Base-by-base conservation (phyloP, 2,329 filamentous ascomycete species). In the Sordariomycetes sp. region DNA sequence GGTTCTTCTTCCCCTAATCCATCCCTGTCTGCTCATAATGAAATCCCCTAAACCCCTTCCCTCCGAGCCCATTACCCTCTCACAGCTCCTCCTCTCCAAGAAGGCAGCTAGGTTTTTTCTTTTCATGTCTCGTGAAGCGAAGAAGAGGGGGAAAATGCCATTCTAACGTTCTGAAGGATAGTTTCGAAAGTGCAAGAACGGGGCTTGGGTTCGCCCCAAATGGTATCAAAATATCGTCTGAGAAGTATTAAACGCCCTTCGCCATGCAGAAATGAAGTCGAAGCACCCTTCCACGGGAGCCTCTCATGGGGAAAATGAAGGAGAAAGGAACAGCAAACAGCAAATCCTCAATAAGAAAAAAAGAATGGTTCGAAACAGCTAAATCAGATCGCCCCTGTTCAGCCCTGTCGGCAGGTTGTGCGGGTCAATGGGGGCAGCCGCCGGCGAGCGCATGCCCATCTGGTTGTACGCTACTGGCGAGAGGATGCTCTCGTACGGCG, bases 381-480 rank as follows among this genome's bases (percentile, higher is more conserved):
- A 83, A 62, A 83, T 78, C 78, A 84, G 78, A 69, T 83, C 79
- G 66, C 74, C 80, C 58, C 71, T 71, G 62, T 79, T 74, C 40
- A 83, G 67, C 0, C 80, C 80, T 14, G 78, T 83, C 34, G 76
- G 74, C 20, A 58, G 57, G 24, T 53, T 46, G n/a, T 37, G 28
- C 6, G 51, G 57, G 24, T 58, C 51, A 28, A 58, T 54, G 14
- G 53, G 34, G 3, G 32, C 34, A 8, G 46, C 6, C 25, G 51
- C 24, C 24, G 68, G 69, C 8, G 69, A 71, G 54, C 67, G 67
- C 43, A 71, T 62, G 53, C 66, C 65, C 54, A 63, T 62, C 25
- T 57, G 55, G 7, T 25, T 35, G 55, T 53, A 57, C 46, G n/a
- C 3, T 14, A 24, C 34, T 16, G 65, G 64, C 59, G 63, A 62